phyloP scores from a whole-genome alignment of 2,329 filamentous ascomycete species.

The Beauveria rudraprayagi region DNA sequence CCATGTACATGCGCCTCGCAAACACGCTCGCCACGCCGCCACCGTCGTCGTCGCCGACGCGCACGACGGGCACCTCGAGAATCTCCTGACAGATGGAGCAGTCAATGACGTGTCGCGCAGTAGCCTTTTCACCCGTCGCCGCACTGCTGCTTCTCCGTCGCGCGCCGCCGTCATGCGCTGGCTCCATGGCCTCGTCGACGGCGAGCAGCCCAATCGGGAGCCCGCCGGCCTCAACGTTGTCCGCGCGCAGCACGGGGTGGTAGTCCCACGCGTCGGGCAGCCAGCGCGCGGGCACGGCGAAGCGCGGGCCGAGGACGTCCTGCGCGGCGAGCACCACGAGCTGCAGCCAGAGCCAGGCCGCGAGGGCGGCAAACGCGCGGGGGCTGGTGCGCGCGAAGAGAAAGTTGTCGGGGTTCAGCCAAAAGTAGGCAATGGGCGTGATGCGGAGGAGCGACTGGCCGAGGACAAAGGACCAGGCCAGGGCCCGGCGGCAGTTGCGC shows the following conservation, averaged over 20 bases:
- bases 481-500: conserved; percentile 82
- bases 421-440: conserved; percentile 79
- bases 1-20: conserved; percentile 83
- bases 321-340: conserved; percentile 71
- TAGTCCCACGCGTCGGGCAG: conserved; percentile 83
- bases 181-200: not conserved
- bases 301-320: conserved; percentile 79
- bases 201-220: conserved; percentile 65
- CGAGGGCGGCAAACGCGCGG: conserved; percentile 49
- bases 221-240: conserved; percentile 69
- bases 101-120: conserved; percentile 55
- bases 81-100: conserved; percentile 93
- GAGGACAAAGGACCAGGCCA: conserved; percentile 85
- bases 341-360: conserved; percentile 82
- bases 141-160: conserved; percentile 3
- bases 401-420: conserved; percentile 68
- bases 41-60: conserved; percentile 44
- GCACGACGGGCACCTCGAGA: conserved; percentile 77
- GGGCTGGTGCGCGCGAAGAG: conserved; percentile 66
- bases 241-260: conserved; percentile 78
- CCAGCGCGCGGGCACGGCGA: conserved; percentile 66
- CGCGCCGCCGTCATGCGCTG: not conserved
- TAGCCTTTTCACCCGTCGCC: conserved; percentile 23
- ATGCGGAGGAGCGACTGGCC: conserved; percentile 75
- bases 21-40: conserved; percentile 59